Evolutionary conservation across 164 flowering plant species (phyloP).

Genomic region (Vitis labrusca): DNA sequence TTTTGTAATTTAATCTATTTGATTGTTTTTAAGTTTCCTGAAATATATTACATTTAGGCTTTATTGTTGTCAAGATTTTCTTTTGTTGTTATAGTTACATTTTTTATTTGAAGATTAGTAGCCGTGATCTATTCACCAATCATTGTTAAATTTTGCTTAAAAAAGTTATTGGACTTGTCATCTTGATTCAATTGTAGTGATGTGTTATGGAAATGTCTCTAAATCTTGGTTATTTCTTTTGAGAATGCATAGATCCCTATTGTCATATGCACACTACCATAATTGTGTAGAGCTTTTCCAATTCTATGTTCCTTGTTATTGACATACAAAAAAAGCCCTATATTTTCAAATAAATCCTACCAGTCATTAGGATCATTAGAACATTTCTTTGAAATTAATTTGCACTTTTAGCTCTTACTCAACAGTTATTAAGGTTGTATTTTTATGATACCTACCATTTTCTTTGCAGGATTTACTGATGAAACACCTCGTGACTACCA

Average conservation of each 20-base stretch:
- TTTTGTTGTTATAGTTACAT: neutral
- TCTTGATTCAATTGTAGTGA: neutral
- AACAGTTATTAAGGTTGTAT: neutral
- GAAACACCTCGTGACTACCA: constrained; percentile 97
- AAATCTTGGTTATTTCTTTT: neutral
- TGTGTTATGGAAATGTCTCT: neutral
- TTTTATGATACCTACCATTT: constrained; percentile 1
- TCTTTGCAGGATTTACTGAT: constrained; percentile 79
- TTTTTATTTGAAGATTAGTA: neutral
- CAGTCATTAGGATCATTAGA: neutral
- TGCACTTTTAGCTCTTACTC: neutral
- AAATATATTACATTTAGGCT: neutral
- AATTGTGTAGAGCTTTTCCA: no score
- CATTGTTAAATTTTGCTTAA: neutral
- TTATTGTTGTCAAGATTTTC: neutral
- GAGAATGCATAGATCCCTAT: neutral
- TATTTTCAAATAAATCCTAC: neutral
- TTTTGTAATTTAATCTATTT: neutral
- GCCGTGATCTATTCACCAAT: neutral
- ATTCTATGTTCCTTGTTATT: no score
- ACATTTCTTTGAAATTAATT: neutral
- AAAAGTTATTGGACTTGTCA: no score
- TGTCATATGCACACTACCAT: neutral
- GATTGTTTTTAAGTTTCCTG: neutral
- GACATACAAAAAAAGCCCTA: neutral